Base-by-base conservation (phyloP, 306 rosid genomes). In the Carpinus viminea region DNA sequence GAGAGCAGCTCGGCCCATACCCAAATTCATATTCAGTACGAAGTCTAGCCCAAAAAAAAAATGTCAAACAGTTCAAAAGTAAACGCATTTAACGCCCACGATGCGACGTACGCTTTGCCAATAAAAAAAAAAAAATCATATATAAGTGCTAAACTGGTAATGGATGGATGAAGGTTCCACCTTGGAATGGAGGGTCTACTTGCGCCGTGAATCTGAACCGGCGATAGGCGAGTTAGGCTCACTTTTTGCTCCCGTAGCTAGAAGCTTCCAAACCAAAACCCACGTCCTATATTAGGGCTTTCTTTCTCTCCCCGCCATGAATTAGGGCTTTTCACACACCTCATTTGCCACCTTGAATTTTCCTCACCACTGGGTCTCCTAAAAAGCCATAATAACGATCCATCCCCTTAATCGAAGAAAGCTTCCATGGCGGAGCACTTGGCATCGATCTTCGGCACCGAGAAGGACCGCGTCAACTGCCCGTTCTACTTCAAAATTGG, bases 401-500 rank as follows among this genome's bases (percentile, higher is more conserved):
- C 18, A 61, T 24, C 38, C 17, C 16, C 12, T 16, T 12, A 12
- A 61, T 11, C 36, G 8, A 11, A 8, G 12, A 57, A 21, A 3
- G 12, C 69, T 28, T 13, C 46, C 17, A 93, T 93, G 99, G 99
- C 99, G 92, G 99, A 96, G 83, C 99, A 96, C 82, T 90, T 96
- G 68, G 99, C 99, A 64, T 96, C 99, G 81, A 96, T 96, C 26
- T 96, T 96, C 87, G 99, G 99, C 5, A 96, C 99, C n/a, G 99
- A 96, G 87, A 96, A 96, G 83, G 99, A 96, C 84, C 76, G 99
- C 57, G 99, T 96, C 6, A 96, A 96, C 89, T 96, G 99, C 18
- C 99, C 99, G 0, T 96, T 96, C 88, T 96, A 96, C 92, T 93
- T 96, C 86, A 96, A 96, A 98, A 96, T 96, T 92, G 99, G 99